phyloP scores from a whole-genome alignment of 345 rosid species.

The Carallia pectinifolia region DNA sequence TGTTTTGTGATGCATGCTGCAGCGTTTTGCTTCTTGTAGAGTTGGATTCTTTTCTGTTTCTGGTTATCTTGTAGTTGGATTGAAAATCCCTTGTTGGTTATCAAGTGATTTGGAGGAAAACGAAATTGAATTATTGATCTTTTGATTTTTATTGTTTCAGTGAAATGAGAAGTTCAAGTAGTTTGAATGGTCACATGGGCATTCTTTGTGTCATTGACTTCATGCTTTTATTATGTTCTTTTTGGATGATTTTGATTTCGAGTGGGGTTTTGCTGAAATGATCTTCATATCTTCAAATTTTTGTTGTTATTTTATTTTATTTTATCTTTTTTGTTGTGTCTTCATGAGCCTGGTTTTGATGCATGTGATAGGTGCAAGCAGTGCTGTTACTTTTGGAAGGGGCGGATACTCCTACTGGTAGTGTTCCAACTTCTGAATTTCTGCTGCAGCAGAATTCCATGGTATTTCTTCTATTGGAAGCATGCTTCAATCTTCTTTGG shows the following conservation, averaged over 20 bases:
- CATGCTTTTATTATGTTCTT: too few species aligned
- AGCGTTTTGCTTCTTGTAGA: neutral
- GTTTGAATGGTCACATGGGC: too few species aligned
- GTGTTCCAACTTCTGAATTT: slow-evolving; percentile 30
- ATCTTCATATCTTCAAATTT: neutral
- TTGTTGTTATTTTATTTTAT: neutral
- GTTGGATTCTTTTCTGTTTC: neutral
- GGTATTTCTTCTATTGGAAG: slow-evolving; percentile 19
- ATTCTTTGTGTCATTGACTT: too few species aligned
- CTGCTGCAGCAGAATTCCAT: slow-evolving; percentile 27
- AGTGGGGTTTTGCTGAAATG: too few species aligned
- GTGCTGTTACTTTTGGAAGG: slow-evolving; percentile 36
- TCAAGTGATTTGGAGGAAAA: too few species aligned
- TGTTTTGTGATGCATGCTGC: too few species aligned
- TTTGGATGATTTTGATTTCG: too few species aligned
- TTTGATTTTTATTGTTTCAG: neutral
- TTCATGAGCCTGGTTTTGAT: slow-evolving; percentile 11
- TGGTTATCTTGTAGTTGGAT: neutral
- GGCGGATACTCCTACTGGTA: slow-evolving; percentile 22
- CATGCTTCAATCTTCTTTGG: neutral
- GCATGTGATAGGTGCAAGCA: slow-evolving; percentile 43
- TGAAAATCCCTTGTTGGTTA: neutral
- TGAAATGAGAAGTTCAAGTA: too few species aligned
- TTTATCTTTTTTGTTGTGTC: neutral
- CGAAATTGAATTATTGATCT: neutral